phyloP scores from a whole-genome alignment of 352 stramenopile genomes.

The Globisporangium splendens region DNA sequence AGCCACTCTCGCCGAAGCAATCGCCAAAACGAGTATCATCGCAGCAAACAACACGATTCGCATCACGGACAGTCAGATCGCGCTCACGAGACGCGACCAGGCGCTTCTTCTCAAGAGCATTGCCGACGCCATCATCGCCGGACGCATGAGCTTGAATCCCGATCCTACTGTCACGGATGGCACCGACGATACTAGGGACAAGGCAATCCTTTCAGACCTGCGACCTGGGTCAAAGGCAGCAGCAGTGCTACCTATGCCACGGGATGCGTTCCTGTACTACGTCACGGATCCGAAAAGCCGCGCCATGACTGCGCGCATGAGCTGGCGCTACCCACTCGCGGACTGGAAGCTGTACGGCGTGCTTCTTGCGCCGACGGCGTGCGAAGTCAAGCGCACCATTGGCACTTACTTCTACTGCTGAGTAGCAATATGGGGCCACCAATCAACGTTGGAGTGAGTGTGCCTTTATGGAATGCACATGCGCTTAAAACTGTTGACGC shows the following conservation, averaged over 20 bases:
- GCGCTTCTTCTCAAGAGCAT: background rate
- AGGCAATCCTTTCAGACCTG: background rate
- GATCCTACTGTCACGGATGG: background rate
- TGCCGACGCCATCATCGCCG: conserved; percentile 2
- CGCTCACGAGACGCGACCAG: conserved; percentile 2
- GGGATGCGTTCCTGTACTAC: conserved; percentile 5
- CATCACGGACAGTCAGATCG: conserved; percentile 8
- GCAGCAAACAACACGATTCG: conserved; percentile 5
- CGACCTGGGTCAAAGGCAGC: too few relatives aligned
- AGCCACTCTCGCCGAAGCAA: too few relatives aligned
- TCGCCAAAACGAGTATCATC: background rate
- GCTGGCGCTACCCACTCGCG: conserved; percentile 6
- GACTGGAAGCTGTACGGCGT: conserved; percentile 10
- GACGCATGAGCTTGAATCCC: too few relatives aligned
- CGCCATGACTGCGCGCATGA: conserved; percentile 3
- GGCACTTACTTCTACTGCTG: too few relatives aligned
- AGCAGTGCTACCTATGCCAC: background rate
- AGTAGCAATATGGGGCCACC: too few relatives aligned
- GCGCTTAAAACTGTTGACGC: too few relatives aligned
- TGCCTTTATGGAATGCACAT: too few relatives aligned
- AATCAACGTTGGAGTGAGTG: too few relatives aligned
- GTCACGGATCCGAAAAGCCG: background rate
- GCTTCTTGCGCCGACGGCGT: conserved; percentile 1
- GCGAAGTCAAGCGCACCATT: too few relatives aligned
- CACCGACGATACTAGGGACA: background rate